Evolutionary conservation across 768 basidiomycete genomes (phyloP).

Genomic region (Phylloporus sp.): DNA sequence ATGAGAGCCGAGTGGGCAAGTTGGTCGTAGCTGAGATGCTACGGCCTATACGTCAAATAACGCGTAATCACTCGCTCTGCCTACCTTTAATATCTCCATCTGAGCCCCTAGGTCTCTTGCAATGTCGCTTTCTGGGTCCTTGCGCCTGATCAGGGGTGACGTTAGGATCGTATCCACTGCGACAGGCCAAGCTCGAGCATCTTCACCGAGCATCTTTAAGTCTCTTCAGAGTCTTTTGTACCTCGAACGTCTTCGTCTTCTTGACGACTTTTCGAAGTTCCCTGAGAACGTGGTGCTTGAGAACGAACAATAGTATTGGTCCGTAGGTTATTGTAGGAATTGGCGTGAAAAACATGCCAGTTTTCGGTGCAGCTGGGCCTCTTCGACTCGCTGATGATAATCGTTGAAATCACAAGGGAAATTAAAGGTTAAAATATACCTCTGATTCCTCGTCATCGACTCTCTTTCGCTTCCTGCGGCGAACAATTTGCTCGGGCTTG

Average conservation of each 20-base stretch:
- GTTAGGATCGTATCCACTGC: not conserved
- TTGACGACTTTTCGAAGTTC: constrained; percentile 73
- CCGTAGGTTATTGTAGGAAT: constrained; percentile 5
- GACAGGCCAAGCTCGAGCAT: not conserved
- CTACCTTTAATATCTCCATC: constrained; percentile 62
- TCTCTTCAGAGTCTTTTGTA: constrained; percentile 77
- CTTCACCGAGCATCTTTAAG: constrained; percentile 63
- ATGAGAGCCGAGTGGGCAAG: constrained; percentile 63
- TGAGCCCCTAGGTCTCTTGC: constrained; percentile 53
- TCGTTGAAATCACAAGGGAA: constrained; percentile 1
- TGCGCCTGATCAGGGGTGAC: constrained; percentile 26
- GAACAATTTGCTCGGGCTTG: constrained; percentile 3
- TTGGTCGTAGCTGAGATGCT: constrained; percentile 56
- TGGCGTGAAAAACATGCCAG: constrained; percentile 40
- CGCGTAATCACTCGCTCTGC: no score
- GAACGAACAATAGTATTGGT: constrained; percentile 11
- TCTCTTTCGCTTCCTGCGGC: constrained; percentile 43
- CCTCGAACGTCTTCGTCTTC: constrained; percentile 77
- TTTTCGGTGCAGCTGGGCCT: constrained; percentile 45
- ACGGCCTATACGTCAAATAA: not conserved
- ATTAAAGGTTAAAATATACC: constrained; percentile 8
- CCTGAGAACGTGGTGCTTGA: constrained; percentile 69
- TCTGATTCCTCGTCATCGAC: constrained; percentile 33
- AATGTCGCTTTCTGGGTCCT: constrained; percentile 35
- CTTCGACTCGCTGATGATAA: constrained; percentile 36